Evolutionary conservation across 495 filamentous ascomycete species (phyloP).

Genomic region (Aspergillus indologenus): DNA sequence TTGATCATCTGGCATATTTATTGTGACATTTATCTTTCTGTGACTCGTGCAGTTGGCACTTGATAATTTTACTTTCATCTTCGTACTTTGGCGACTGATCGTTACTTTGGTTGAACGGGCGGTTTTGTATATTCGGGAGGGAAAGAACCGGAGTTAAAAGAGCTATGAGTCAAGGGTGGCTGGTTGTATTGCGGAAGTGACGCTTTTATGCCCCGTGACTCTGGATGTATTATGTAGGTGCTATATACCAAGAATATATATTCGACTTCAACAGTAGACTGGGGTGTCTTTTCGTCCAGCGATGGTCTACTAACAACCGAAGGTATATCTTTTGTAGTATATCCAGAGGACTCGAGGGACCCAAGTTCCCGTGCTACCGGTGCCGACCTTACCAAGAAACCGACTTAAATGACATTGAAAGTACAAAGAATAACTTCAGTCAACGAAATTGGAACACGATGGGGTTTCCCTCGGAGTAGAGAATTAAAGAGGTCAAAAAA

Average conservation of each 20-base stretch:
- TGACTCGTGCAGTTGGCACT: background rate
- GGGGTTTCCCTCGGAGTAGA: too few species aligned
- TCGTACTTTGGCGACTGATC: background rate
- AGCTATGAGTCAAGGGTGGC: background rate
- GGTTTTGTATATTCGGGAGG: background rate
- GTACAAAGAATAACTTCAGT: too few species aligned
- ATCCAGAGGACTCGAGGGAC: too few species aligned
- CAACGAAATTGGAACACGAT: too few species aligned
- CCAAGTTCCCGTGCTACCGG: too few species aligned
- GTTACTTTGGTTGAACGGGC: background rate
- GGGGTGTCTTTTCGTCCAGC: background rate
- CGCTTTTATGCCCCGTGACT: background rate
- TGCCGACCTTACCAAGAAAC: too few species aligned
- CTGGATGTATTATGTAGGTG: background rate
- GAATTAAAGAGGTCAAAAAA: too few species aligned
- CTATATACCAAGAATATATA: background rate
- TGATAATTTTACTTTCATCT: slow-evolving; percentile 7
- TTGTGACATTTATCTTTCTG: background rate
- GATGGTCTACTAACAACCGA: too few species aligned
- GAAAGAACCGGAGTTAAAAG: background rate
- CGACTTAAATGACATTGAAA: too few species aligned
- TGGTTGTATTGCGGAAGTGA: background rate
- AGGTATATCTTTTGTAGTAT: too few species aligned
- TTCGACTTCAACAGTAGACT: background rate
- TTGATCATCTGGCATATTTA: background rate